Base-by-base conservation (phyloP, 305 asterid genomes). In the Solanum hybrid region DNA sequence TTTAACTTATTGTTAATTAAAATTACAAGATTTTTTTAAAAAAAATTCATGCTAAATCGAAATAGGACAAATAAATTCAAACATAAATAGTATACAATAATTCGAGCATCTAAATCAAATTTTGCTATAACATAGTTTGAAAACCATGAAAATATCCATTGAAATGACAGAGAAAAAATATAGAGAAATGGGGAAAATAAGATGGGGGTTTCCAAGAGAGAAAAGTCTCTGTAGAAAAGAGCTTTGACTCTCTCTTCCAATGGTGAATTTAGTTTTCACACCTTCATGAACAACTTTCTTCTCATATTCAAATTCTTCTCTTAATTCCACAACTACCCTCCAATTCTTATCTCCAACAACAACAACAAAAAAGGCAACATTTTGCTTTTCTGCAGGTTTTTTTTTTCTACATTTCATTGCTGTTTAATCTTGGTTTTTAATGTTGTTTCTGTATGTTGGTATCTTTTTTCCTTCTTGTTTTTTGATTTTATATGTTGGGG, bases 161-260 rank as follows among this genome's bases (percentile, higher is more conserved):
- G 35, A 78, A 78, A 22, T 35, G 10, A 78, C 7, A 28, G n/a
- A 29, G 11, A 24, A 84, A 84, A 29, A 29, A 46, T 46, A 84
- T 29, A 31, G 75, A 84, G 22, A 84, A 51, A 51, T 51, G 29
- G 39, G 24, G 8, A 82, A 16, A 42, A n/a, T 16, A 78, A 3
- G 26, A 39, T 24, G 35, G 88, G 75, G 74, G 28, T 84, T 71
- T 51, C 88, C 88, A 84, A 51, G 42, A 84, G 88, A 46, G 39
- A 46, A 84, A 84, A 84, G 88, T 84, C 88, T 84, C 28, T 57
- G 88, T 85, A 85, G 39, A 85, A 85, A 51, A 85, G 76, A 85
- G 88, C 76, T 85, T 85, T 85, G 88, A 85, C 88, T 57, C 75
- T 85, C 33, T 57, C 42, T 85, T 85, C 22, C 76, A 85, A 85